These are phyloP conservation scores for Typha latifolia DNA, from an alignment of 176 grass and related monocot species.

Conservation along the genomic window DNA sequence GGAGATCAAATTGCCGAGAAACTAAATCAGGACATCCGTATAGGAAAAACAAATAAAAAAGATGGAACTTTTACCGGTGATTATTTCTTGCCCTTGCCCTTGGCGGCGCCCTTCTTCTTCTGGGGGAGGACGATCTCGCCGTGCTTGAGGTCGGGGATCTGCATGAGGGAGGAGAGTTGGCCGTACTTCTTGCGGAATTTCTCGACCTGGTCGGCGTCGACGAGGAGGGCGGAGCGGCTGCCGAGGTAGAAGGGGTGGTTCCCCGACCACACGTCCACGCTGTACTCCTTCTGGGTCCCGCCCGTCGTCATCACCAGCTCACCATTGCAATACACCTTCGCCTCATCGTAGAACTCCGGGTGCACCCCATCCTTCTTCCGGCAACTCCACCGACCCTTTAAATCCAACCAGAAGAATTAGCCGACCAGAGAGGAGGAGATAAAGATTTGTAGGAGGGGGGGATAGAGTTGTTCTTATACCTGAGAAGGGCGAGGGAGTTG, in stretches of 20 bases:
- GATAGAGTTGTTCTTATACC: constrained; percentile 28
- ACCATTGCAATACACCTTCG: constrained; percentile 95
- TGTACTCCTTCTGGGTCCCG: constrained; percentile 72
- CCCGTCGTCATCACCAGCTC: constrained; percentile 86
- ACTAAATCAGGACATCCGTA: too few relatives aligned
- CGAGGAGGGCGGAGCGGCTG: constrained; percentile 55
- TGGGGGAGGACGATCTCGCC: constrained; percentile 23
- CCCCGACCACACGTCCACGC: constrained; percentile 93
- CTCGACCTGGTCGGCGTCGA: constrained; percentile 81
- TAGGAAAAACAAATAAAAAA: neutral
- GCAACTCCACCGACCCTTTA: constrained; percentile 51
- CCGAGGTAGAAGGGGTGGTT: constrained; percentile 96
- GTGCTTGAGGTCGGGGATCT: constrained; percentile 25
- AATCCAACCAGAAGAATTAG: neutral
- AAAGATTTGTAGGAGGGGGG: neutral
- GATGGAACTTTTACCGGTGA: neutral
- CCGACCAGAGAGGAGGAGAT: neutral
- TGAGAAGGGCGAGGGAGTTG: constrained; percentile 27
- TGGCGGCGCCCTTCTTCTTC: constrained; percentile 8
- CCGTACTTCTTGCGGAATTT: constrained; percentile 85
- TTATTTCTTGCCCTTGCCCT: constrained; percentile 23
- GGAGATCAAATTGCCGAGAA: too few relatives aligned
- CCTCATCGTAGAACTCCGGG: constrained; percentile 78
- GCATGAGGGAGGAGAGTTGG: constrained; percentile 27
- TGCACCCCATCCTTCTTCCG: constrained; percentile 83